A percentile compares a stretch with the other conserved stretches of the same genome.
Conservation (phyloP, 495 filamentous ascomycete species). For the Penicillium salamii region DNA sequence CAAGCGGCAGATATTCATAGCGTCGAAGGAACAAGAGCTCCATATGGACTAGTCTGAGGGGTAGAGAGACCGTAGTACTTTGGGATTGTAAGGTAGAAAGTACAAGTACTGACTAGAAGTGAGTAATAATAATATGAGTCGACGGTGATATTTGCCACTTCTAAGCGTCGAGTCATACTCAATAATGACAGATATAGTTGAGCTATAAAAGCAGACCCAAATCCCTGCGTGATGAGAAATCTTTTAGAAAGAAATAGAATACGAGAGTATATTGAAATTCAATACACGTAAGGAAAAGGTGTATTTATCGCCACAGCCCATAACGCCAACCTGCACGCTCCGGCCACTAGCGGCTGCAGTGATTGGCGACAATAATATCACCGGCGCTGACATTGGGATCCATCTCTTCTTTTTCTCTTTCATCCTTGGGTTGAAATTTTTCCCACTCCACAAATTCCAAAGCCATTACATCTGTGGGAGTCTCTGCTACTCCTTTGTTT, state of each 20-base stretch:
- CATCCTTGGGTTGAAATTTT: slow-evolving; percentile 22
- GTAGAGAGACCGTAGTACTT: slow-evolving; percentile 9
- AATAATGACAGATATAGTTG: neutral
- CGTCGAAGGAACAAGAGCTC: slow-evolving; percentile 14
- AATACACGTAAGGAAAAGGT: slow-evolving; percentile 14
- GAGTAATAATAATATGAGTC: slow-evolving; percentile 1
- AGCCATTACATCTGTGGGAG: slow-evolving; percentile 10
- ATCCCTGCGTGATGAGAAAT: too few relatives aligned
- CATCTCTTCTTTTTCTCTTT: slow-evolving; percentile 13
- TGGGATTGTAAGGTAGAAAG: neutral
- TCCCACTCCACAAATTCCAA: slow-evolving; percentile 12
- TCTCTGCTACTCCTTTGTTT: slow-evolving; percentile 5
- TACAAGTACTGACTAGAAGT: neutral
- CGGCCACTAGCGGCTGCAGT: slow-evolving; percentile 2
- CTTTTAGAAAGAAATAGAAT: slow-evolving; percentile 1
- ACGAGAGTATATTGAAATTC: slow-evolving; percentile 8
- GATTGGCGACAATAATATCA: slow-evolving; percentile 12
- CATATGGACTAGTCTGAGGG: slow-evolving; percentile 31
- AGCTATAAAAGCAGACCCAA: neutral
- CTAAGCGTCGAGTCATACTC: neutral
- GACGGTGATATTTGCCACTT: neutral
- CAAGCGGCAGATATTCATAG: slow-evolving; percentile 13
- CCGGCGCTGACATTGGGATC: slow-evolving; percentile 4
- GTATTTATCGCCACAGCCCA: slow-evolving; percentile 15
- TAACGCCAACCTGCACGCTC: slow-evolving; percentile 15